These are phyloP conservation scores for Trichosphaerium sp. DNA, from an alignment of 78 protist species.

Conservation along the genomic window DNA sequence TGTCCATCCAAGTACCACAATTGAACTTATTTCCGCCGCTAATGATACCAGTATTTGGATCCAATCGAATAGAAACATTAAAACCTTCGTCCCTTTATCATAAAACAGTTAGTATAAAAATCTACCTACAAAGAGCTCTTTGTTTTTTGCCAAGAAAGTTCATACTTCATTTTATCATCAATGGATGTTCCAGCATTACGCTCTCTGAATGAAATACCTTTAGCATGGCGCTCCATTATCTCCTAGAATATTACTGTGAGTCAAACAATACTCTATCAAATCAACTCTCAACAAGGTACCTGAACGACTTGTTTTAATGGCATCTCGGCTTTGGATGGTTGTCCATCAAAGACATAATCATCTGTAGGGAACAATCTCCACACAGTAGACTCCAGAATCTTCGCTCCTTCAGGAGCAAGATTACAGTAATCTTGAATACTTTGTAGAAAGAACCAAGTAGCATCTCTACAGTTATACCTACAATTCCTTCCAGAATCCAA, in stretches of 20 bases:
- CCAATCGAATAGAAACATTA: conserved; percentile 37
- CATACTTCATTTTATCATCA: conserved; percentile 71
- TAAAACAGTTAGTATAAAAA: neutral
- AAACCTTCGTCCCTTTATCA: conserved; percentile 17
- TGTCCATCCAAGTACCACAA: conserved; percentile 96
- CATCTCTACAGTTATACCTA: conserved; percentile 79
- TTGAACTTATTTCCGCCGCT: conserved; percentile 76
- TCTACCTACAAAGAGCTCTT: too few species aligned
- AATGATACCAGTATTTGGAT: conserved; percentile 58
- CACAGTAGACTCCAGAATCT: conserved; percentile 15
- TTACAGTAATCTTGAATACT: conserved; percentile 36
- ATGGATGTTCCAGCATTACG: conserved; percentile 73
- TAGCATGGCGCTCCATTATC: conserved; percentile 42
- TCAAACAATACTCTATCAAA: too few species aligned
- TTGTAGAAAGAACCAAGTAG: conserved; percentile 76
- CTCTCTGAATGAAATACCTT: conserved; percentile 75
- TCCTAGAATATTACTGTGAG: conserved; percentile 45
- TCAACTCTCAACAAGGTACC: too few species aligned
- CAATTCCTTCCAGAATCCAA: conserved; percentile 59
- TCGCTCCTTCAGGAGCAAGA: conserved; percentile 28
- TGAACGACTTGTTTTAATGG: too few species aligned
- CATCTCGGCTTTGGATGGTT: too few species aligned
- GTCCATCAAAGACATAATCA: too few species aligned
- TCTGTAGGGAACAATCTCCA: conserved; percentile 43
- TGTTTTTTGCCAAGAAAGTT: conserved; percentile 38